These are phyloP conservation scores for Fraxinus sp. DNA, from an alignment of 305 asterid species.

Conservation along the genomic window DNA sequence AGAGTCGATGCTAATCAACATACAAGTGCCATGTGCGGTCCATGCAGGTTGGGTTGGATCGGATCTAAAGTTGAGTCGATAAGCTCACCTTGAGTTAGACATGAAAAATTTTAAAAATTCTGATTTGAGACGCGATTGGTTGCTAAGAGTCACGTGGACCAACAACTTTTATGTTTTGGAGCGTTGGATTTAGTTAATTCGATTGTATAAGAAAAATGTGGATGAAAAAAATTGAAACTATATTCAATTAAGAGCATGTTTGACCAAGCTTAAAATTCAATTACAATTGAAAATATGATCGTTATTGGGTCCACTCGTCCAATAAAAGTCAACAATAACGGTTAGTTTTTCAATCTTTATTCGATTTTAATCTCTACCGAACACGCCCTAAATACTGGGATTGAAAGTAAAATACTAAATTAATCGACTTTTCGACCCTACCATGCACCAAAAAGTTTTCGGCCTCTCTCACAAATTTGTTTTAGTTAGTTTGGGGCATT, in stretches of 20 bases:
- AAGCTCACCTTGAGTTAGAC: neutral
- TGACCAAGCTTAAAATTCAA: too few relatives aligned
- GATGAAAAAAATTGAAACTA: neutral
- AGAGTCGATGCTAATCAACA: neutral
- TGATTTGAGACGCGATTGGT: neutral
- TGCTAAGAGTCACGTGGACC: neutral
- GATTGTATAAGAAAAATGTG: too few relatives aligned
- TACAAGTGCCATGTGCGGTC: neutral
- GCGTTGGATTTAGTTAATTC: too few relatives aligned
- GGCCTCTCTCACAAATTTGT: neutral
- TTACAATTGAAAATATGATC: too few relatives aligned
- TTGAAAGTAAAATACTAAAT: too few relatives aligned
- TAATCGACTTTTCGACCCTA: conserved; percentile 25
- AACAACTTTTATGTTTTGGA: too few relatives aligned
- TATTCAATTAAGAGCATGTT: too few relatives aligned
- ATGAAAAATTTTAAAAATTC: neutral
- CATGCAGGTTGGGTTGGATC: neutral
- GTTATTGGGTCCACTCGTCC: too few relatives aligned
- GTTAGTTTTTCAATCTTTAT: too few relatives aligned
- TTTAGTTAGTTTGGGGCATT: conserved; percentile 10
- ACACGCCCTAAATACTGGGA: too few relatives aligned
- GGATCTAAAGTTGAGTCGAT: neutral
- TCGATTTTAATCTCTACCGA: too few relatives aligned
- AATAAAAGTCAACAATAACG: too few relatives aligned
- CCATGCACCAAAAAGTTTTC: conserved; percentile 24